phyloP scores from a whole-genome alignment of 2,329 filamentous ascomycete species.

The Huntiella savannae region DNA sequence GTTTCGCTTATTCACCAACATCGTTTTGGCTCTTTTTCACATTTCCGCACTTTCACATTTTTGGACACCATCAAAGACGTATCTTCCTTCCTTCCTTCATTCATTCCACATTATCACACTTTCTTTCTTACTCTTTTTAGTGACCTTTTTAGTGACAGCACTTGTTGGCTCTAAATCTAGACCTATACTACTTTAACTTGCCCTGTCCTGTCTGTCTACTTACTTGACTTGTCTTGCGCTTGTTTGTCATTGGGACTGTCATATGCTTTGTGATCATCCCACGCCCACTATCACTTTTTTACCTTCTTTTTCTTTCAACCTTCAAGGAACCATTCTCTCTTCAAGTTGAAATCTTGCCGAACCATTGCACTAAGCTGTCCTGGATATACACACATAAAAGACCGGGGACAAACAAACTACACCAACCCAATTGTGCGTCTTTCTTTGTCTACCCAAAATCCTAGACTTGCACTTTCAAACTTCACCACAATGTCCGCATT shows the following conservation, averaged over 20 bases:
- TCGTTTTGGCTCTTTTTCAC: neutral
- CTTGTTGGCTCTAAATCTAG: neutral
- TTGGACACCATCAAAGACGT: no score
- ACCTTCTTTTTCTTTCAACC: conserved; percentile 1
- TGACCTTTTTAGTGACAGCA: neutral
- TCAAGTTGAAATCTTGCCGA: neutral
- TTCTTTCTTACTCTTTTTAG: neutral
- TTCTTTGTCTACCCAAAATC: neutral
- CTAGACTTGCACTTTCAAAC: no score
- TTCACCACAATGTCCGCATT: conserved; percentile 27
- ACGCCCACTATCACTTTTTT: neutral
- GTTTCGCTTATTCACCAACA: neutral
- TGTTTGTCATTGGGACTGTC: neutral
- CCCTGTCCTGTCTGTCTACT: neutral
- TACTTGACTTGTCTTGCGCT: neutral
- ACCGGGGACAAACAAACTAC: neutral
- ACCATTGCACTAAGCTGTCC: neutral
- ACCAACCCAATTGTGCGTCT: neutral
- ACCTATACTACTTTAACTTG: neutral
- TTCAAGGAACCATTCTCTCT: neutral
- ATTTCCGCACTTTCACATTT: no score
- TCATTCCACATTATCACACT: neutral
- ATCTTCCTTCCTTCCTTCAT: neutral
- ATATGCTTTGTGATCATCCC: neutral
- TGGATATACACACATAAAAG: neutral